Conservation (phyloP, 2,329 filamentous ascomycete species). For the Alternaria brassicicola region DNA sequence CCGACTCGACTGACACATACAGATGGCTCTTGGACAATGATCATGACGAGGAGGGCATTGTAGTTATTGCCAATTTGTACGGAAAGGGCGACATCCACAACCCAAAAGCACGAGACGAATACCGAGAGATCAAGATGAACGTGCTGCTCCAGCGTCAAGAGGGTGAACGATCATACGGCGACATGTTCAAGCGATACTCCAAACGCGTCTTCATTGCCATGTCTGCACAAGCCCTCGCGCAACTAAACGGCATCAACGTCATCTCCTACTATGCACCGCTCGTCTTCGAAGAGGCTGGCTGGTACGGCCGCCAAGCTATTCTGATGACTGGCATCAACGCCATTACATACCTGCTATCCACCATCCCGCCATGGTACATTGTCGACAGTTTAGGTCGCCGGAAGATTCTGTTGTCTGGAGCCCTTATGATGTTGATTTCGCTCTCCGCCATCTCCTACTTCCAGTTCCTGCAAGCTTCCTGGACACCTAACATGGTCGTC, state of each 20-base stretch:
- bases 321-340: slow-evolving; percentile 98
- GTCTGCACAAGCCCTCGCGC: slow-evolving; percentile 94
- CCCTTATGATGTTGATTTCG: slow-evolving; percentile 85
- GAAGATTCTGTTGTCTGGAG: slow-evolving; percentile 86
- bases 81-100: slow-evolving; percentile 96
- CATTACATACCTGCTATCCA: slow-evolving; percentile 87
- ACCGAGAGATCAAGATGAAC: slow-evolving; percentile 98
- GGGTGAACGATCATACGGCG: slow-evolving; percentile 85
- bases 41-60: slow-evolving; percentile 96
- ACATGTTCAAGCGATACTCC: slow-evolving; percentile 94
- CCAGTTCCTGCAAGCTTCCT: slow-evolving; percentile 80
- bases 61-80: slow-evolving; percentile 97
- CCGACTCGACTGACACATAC: slow-evolving; percentile 15
- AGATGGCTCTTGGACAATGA: slow-evolving; percentile 98
- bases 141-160: slow-evolving; percentile 93
- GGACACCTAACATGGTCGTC: slow-evolving; percentile 84
- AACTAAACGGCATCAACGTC: slow-evolving; percentile 98
- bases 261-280: slow-evolving; percentile 98
- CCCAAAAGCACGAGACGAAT: slow-evolving; percentile 89
- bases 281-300: slow-evolving; percentile 97
- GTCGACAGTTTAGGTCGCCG: slow-evolving; percentile 92
- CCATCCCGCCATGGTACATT: slow-evolving; percentile 95
- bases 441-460: slow-evolving; percentile 94
- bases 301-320: slow-evolving; percentile 86
- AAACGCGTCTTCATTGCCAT: slow-evolving; percentile 97